These are phyloP conservation scores for Carex scoparia DNA, from an alignment of 176 grass and related monocot genomes.

Conservation along the genomic window DNA sequence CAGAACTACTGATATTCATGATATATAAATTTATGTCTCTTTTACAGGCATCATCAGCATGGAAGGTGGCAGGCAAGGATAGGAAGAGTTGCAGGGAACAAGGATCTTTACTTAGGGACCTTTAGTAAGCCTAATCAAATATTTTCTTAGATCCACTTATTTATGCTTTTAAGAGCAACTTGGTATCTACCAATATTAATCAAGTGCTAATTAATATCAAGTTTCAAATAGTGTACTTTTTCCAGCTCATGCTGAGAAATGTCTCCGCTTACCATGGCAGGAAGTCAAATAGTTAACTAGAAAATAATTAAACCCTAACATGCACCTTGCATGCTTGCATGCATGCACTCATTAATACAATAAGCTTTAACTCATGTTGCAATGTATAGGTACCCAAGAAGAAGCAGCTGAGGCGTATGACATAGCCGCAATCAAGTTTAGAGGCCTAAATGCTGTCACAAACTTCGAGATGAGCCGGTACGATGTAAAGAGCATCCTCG, in stretches of 20 bases:
- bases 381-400: constrained; percentile 42
- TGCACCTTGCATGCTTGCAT: neutral
- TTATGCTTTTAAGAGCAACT: constrained; percentile 4
- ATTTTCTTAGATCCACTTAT: neutral
- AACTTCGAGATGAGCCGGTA: constrained; percentile 56
- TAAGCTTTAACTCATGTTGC: neutral
- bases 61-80: constrained; percentile 59
- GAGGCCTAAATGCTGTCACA: constrained; percentile 42
- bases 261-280: constrained; percentile 10
- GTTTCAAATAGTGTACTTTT: neutral
- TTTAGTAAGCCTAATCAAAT: constrained; percentile 39
- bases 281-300: constrained; percentile 28
- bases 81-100: constrained; percentile 56
- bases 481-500: constrained; percentile 49
- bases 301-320: neutral
- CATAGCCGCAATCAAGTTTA: constrained; percentile 48
- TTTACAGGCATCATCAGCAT: constrained; percentile 48
- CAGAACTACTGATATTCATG: neutral
- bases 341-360: constrained; percentile 1
- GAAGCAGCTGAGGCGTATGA: constrained; percentile 51
- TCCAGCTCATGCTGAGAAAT: neutral
- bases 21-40: neutral
- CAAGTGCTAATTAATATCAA: constrained; percentile 15
- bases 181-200: neutral
- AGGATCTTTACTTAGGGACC: constrained; percentile 53